Evolutionary conservation across 73 alveolate species (phyloP).

Genomic region (Paramecium octaurelia): DNA sequence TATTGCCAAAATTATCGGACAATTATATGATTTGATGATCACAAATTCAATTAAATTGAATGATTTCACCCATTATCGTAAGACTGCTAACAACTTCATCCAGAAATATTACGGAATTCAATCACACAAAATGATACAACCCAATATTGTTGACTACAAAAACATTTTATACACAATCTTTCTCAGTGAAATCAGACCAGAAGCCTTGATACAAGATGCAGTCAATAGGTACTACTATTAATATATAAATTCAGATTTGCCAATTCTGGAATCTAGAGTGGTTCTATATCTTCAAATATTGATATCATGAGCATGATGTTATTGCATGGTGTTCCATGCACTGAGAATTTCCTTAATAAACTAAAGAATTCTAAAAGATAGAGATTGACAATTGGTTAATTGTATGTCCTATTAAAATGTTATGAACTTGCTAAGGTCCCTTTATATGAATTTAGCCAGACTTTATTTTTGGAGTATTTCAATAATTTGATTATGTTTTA

Average conservation of each 20-base stretch:
- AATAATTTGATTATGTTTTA: neutral
- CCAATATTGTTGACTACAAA: neutral
- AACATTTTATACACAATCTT: neutral
- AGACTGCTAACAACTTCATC: neutral
- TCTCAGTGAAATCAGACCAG: neutral
- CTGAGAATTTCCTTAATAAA: neutral
- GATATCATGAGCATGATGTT: neutral
- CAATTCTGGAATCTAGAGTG: neutral
- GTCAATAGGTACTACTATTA: neutral
- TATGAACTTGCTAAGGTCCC: neutral
- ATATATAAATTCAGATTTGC: neutral
- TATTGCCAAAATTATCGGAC: neutral
- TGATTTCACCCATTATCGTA: neutral
- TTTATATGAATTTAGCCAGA: neutral
- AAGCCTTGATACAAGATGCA: neutral
- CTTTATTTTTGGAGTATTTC: neutral
- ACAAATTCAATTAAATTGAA: neutral
- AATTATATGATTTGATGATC: neutral
- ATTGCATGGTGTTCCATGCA: neutral
- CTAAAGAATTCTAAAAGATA: neutral
- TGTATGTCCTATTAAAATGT: neutral
- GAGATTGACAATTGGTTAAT: neutral
- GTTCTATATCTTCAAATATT: neutral
- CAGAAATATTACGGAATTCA: neutral
- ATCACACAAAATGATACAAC: neutral